Evolutionary conservation across 768 basidiomycete genomes (phyloP), one percentile per base, ranked within the genome.

Genomic region (Russula abietina): DNA sequence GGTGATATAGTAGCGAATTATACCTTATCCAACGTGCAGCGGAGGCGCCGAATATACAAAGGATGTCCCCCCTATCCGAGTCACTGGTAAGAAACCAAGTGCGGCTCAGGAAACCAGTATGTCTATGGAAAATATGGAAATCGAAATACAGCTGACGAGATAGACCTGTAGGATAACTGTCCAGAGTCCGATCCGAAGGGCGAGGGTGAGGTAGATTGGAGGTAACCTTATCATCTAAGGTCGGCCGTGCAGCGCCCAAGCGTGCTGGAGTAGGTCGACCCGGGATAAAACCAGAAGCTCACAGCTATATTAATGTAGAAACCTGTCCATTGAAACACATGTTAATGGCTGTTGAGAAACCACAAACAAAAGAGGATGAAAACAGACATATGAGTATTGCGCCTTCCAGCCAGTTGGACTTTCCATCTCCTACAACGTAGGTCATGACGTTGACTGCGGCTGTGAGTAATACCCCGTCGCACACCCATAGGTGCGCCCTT

Each of bases 321-420:
- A 62, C 79, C 80, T 81, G 41, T 4, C 12, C 46, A 60, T 6
- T 8, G 28, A 16, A 16, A 17, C 28, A 32, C 14, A 43, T 52
- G 4, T 64, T 24, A 45, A 72, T 14, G 9, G 33, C 28, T 46
- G 7, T n/a, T 17, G 46, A 50, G 53, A 36, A 26, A 1, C 12
- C 22, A 12, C 1, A 11, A 33, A 9, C 43, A 5, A 45, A 56
- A 39, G 45, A 48, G 1, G 19, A 41, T 22, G 36, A 12, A 30
- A 8, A 71, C 77, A 53, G 66, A 82, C 86, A 84, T 60, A 91
- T 82, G n/a, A 92, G 79, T 60, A 91, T 85, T 68, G 85, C 73
- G 26, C 91, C 92, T 73, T 96, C 93, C n/a, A 97, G 78, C 86
- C 93, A 97, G 72, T 95, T 96, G 32, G 87, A 90, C 70, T 85